These are phyloP conservation scores for Sugiyamaella lignohabitans DNA, from an alignment of 805 yeast genomes.

Conservation along the genomic window DNA sequence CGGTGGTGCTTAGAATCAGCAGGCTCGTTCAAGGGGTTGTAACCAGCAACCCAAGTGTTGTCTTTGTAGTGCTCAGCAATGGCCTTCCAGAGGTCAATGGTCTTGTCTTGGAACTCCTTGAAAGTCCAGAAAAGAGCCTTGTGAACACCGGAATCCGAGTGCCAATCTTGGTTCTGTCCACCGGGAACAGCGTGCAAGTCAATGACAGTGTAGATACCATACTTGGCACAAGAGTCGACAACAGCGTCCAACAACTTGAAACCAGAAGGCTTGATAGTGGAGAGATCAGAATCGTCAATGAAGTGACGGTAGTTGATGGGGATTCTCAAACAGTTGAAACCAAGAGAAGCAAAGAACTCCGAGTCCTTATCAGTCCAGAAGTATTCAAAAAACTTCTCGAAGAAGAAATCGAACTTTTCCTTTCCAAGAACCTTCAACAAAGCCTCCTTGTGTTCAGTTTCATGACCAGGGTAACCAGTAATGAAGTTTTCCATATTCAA, in stretches of 20 bases:
- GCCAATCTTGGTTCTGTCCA: constrained; percentile 53
- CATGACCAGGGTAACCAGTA: constrained; percentile 50
- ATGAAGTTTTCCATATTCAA: constrained; percentile 52
- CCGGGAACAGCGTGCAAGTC: constrained; percentile 48
- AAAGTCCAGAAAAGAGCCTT: constrained; percentile 45
- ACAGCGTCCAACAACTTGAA: constrained; percentile 40
- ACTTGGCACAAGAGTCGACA: constrained; percentile 39
- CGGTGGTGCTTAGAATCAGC: constrained; percentile 40
- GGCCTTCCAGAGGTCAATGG: constrained; percentile 41
- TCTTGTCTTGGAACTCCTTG: constrained; percentile 43
- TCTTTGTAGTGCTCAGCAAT: constrained; percentile 42
- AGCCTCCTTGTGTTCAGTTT: constrained; percentile 42
- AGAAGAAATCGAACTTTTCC: constrained; percentile 44
- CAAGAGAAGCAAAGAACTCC: constrained; percentile 37
- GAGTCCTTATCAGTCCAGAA: constrained; percentile 50
- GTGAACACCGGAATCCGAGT: constrained; percentile 42
- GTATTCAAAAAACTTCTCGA: constrained; percentile 47
- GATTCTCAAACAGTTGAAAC: constrained; percentile 43
- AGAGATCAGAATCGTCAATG: constrained; percentile 41
- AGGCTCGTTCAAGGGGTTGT: constrained; percentile 51
- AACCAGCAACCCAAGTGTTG: constrained; percentile 48
- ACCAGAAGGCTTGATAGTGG: constrained; percentile 39
- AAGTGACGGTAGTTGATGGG: constrained; percentile 50
- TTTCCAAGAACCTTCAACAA: constrained; percentile 38
- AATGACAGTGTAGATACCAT: constrained; percentile 43